Evolutionary conservation across 176 grass and related monocot species (phyloP), one percentile per base, ranked within the genome.

Genomic region (maize (Zea mays)): DNA sequence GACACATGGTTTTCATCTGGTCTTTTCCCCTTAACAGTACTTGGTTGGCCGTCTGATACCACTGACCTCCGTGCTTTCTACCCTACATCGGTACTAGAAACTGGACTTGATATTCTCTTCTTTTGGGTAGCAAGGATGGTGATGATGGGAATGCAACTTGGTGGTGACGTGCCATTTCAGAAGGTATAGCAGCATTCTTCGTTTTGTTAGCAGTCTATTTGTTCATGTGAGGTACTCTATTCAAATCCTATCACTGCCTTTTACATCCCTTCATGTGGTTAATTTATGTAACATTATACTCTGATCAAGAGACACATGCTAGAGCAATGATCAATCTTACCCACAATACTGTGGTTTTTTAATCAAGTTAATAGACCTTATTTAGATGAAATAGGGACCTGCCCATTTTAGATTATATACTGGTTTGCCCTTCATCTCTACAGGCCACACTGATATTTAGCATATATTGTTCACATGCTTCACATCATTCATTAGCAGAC

Each of bases 101-200:
- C 91, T 44, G 91, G 94, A 63, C 84, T 88, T 69, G 91, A 97
- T 83, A 97, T 93, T 72, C 71, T 93, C 66, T 97, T 97, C 62
- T 97, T 93, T 65, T 93, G 91, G 94, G 94, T 97, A 41, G 94
- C 94, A 63, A 81, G 90, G 48, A 97, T 97, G 94, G 94, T 97
- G 48, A 93, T 97, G 94, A 71, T 97, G 61, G 94, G 88, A 77
- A 87, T 93, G 82, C 83, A 93, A 89, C 88, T 97, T 76, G 86
- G 91, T 33, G 94, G 88, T 33, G 82, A 97, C 64, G 72, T 97
- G 27, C 94, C 94, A 19, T 97, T 97, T 68, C 67, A 83, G 76
- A 93, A 97, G 94, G 94, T 97, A 91, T 68, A 42, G 4, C 3
- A 71, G 17, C 77, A 78, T 19, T 78, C 17, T 72, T 9, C n/a